Conservation (phyloP, 768 basidiomycete species). For the Ramaria sp. region DNA sequence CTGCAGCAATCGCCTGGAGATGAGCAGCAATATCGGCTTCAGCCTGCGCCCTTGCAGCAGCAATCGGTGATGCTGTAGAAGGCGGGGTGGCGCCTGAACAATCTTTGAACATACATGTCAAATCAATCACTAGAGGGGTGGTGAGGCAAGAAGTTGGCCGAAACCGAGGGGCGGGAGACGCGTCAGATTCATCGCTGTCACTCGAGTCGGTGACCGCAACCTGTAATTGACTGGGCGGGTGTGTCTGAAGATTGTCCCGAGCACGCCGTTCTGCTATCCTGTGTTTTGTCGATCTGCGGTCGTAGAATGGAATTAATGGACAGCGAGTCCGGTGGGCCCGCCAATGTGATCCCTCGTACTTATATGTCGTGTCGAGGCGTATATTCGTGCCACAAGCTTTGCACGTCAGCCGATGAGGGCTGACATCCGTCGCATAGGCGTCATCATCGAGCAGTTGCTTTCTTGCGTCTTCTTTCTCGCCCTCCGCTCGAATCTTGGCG, state of each 20-base stretch:
- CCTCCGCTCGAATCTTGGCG: background rate
- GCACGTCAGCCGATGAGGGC: slow-evolving; percentile 44
- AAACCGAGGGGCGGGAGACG: slow-evolving; percentile 5
- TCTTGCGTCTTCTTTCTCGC: slow-evolving; percentile 6
- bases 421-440: slow-evolving; percentile 37
- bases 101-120: background rate
- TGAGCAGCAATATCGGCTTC: background rate
- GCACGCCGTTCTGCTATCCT: background rate
- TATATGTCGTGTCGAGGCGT: slow-evolving; percentile 58
- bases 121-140: slow-evolving; percentile 1
- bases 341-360: slow-evolving; percentile 62
- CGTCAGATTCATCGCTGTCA: slow-evolving; percentile 7
- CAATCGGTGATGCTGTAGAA: background rate
- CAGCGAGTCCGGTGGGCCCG: slow-evolving; percentile 51
- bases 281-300: background rate
- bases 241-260: background rate
- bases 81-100: background rate
- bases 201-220: background rate
- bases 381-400: slow-evolving; percentile 43
- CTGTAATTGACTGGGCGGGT: background rate
- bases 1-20: background rate
- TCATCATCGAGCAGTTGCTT: slow-evolving; percentile 37
- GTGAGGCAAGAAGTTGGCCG: slow-evolving; percentile 7
- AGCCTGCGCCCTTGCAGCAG: background rate
- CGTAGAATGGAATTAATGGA: slow-evolving; percentile 9